Evolutionary conservation across 257 asterid species (phyloP).

Genomic region (Petunia secreta): DNA sequence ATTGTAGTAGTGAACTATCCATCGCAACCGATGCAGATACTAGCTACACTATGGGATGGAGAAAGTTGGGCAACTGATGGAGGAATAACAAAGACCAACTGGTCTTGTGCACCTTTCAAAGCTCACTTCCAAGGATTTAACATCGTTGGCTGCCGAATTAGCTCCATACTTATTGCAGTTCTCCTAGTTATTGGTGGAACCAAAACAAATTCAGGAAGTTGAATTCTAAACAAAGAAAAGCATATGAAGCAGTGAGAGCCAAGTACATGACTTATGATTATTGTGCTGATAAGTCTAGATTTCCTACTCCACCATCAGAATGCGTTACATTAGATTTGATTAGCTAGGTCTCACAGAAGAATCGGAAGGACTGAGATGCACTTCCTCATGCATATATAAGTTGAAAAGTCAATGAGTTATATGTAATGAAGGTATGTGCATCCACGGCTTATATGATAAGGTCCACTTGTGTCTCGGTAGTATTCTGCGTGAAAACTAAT

Average conservation of each 20-base stretch:
- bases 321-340: slow-evolving; percentile 28
- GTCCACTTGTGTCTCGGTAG: too few species aligned
- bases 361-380: too few species aligned
- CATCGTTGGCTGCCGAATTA: slow-evolving; percentile 41
- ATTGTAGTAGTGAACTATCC: slow-evolving; percentile 52
- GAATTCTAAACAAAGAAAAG: slow-evolving; percentile 23
- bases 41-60: slow-evolving; percentile 66
- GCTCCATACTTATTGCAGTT: slow-evolving; percentile 30
- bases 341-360: too few species aligned
- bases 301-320: slow-evolving; percentile 50
- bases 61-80: slow-evolving; percentile 74
- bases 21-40: slow-evolving; percentile 54
- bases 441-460: too few species aligned
- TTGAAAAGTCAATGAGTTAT: too few species aligned
- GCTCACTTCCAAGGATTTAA: slow-evolving; percentile 54
- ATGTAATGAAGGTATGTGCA: too few species aligned
- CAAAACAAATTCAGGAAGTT: slow-evolving; percentile 35
- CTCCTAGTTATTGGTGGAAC: slow-evolving; percentile 51
- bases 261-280: slow-evolving; percentile 50
- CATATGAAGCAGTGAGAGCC: slow-evolving; percentile 32
- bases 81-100: slow-evolving; percentile 51
- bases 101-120: slow-evolving; percentile 62
- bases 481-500: too few species aligned
- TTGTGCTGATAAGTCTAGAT: slow-evolving; percentile 51
- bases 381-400: too few species aligned